Conservation (phyloP, 805 yeast genomes). For the Wilhelminamyces savonicus region DNA sequence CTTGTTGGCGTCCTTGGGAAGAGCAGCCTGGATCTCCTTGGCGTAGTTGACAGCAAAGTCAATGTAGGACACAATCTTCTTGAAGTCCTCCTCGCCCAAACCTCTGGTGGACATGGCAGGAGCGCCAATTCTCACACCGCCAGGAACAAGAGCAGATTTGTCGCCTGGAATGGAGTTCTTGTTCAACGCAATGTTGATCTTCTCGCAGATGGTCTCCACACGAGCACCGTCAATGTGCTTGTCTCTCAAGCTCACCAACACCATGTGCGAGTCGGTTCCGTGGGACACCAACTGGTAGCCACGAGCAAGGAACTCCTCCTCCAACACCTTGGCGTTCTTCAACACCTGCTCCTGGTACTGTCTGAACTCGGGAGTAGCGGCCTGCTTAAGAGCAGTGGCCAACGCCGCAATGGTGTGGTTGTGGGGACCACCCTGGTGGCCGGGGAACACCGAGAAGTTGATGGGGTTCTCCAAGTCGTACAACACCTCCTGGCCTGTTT, state of each 20-base stretch:
- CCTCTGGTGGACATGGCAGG: constrained; percentile 99
- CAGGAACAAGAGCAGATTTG: constrained; percentile 92
- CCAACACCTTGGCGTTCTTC: constrained; percentile 82
- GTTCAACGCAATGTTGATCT: constrained; percentile 90
- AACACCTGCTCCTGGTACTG: constrained; percentile 86
- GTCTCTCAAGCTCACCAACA: constrained; percentile 80
- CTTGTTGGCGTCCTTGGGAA: constrained; percentile 91
- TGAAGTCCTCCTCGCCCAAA: constrained; percentile 80
- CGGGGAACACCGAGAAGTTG: constrained; percentile 99
- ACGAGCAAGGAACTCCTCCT: constrained; percentile 58
- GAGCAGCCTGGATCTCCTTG: constrained; percentile 61
- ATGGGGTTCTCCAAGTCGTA: constrained; percentile 93
- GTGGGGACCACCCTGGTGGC: constrained; percentile 99
- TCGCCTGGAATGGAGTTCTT: constrained; percentile 98
- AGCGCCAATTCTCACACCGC: constrained; percentile 96
- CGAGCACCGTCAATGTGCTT: constrained; percentile 95
- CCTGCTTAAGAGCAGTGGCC: constrained; percentile 95
- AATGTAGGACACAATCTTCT: constrained; percentile 62
- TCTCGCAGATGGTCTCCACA: constrained; percentile 91
- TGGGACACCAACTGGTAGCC: constrained; percentile 83
- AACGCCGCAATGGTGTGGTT: constrained; percentile 97
- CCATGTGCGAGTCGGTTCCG: constrained; percentile 98
- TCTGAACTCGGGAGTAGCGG: constrained; percentile 82
- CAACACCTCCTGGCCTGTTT: constrained; percentile 85
- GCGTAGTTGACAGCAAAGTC: constrained; percentile 62